Evolutionary conservation across 2,329 filamentous ascomycete genomes (phyloP).

Genomic region (Chaetomium olivaceum): DNA sequence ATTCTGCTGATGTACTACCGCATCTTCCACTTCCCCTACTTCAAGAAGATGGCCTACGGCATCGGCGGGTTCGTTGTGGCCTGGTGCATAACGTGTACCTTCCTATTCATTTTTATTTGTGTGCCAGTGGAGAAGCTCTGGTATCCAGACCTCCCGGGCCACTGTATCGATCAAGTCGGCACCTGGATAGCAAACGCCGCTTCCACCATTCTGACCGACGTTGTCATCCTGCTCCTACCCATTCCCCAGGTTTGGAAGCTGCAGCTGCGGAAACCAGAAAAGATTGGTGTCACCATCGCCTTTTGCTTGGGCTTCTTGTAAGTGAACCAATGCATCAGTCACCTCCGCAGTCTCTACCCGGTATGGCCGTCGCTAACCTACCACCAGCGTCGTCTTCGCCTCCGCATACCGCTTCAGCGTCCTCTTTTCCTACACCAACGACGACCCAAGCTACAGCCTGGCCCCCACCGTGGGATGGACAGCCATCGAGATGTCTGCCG

Average conservation of each 20-base stretch:
- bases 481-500: conserved; percentile 50
- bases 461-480: conserved; percentile 51
- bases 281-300: conserved; percentile 46
- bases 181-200: conserved; percentile 29
- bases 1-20: conserved; percentile 32
- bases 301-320: conserved; percentile 37
- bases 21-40: conserved; percentile 30
- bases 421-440: conserved; percentile 45
- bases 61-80: conserved; percentile 28
- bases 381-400: conserved; percentile 47
- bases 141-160: conserved; percentile 18
- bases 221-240: conserved; percentile 26
- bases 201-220: conserved; percentile 24
- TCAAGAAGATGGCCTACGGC: conserved; percentile 33
- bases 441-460: conserved; percentile 49
- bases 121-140: conserved; percentile 25
- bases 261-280: conserved; percentile 44
- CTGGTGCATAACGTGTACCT: conserved; percentile 24
- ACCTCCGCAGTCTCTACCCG: background rate
- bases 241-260: conserved; percentile 35
- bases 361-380: conserved; percentile 3
- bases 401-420: conserved; percentile 51
- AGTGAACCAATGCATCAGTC: background rate
- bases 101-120: conserved; percentile 27
- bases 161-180: conserved; percentile 25